These are phyloP conservation scores for Eucalyptus dawsonii DNA, from an alignment of 345 rosid genomes.

Conservation along the genomic window DNA sequence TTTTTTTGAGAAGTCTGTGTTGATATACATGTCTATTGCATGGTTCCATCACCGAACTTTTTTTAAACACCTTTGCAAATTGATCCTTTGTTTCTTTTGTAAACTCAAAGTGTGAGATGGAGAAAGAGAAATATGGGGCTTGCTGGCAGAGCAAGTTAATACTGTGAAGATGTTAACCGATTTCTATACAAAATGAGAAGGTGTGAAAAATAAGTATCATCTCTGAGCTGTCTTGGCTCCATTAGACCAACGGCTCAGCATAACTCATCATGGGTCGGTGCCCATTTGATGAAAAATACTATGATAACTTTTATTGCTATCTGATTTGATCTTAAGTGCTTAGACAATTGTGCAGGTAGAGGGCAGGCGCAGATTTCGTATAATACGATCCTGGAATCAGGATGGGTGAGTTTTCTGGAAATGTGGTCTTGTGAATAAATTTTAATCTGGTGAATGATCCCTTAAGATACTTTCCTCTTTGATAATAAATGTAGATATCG, in stretches of 20 bases:
- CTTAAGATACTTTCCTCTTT: background rate
- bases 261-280: background rate
- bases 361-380: conserved; percentile 73
- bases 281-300: background rate
- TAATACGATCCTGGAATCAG: conserved; percentile 78
- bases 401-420: conserved; percentile 69
- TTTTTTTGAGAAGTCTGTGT: background rate
- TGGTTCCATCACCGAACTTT: background rate
- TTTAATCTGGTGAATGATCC: background rate
- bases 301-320: background rate
- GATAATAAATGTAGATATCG: conserved; percentile 41
- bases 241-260: background rate
- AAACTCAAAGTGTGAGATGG: background rate
- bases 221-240: background rate
- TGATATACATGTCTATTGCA: background rate
- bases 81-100: background rate
- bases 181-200: background rate
- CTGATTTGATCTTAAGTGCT: background rate
- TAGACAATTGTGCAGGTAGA: conserved; percentile 37
- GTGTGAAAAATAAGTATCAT: background rate
- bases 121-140: background rate
- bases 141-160: background rate
- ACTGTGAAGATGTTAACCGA: background rate
- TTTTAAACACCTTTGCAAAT: background rate
- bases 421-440: background rate